Evolutionary conservation across 495 filamentous ascomycete genomes (phyloP).

Genomic region (Massariosphaeria phaeospora): DNA sequence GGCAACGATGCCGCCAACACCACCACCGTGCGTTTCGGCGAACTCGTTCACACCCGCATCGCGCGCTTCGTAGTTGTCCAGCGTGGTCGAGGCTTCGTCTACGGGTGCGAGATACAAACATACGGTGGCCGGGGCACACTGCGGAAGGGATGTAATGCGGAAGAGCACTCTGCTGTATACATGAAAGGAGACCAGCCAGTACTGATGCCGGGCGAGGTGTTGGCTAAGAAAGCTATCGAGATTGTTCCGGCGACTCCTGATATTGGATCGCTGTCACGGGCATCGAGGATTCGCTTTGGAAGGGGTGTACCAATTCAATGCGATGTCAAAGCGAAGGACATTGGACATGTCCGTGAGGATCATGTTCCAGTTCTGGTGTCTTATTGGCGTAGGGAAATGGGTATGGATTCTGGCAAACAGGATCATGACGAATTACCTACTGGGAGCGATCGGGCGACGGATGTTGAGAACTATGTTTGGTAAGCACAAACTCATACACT

Average conservation of each 20-base stretch:
- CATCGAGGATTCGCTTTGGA: constrained; percentile 1
- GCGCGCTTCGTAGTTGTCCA: background rate
- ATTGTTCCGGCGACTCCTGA: background rate
- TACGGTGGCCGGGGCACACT: background rate
- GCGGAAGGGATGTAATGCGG: background rate
- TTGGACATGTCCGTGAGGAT: background rate
- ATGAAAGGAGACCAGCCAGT: background rate
- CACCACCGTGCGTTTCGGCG: background rate
- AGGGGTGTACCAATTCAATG: background rate
- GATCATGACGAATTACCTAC: background rate
- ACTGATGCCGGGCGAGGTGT: background rate
- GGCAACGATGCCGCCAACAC: background rate
- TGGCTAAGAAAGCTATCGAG: background rate
- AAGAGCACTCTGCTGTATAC: background rate
- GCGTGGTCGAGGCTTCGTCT: background rate
- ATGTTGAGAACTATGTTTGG: too few relatives aligned
- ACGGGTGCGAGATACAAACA: background rate
- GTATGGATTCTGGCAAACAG: background rate
- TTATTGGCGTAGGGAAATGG: background rate
- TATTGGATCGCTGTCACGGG: background rate
- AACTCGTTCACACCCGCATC: background rate
- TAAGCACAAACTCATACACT: too few relatives aligned
- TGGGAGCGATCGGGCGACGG: too few relatives aligned
- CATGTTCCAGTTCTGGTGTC: background rate
- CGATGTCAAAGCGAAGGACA: background rate